Conservation (phyloP, 2,329 filamentous ascomycete genomes). For the Alternaria brassicicola region DNA sequence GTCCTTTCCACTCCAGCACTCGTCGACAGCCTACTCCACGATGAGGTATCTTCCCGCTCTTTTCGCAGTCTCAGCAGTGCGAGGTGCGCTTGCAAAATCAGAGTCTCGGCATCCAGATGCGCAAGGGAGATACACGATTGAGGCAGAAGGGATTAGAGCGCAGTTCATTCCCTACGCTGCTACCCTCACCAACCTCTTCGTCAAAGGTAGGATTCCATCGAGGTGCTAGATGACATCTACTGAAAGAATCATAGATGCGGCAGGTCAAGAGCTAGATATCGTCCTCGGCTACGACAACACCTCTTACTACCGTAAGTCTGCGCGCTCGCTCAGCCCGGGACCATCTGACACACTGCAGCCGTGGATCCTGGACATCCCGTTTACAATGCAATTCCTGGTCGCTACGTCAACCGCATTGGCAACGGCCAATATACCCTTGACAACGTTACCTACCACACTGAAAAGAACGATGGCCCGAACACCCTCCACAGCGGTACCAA, state of each 20-base stretch:
- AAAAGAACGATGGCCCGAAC: slow-evolving; percentile 43
- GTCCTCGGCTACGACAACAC: slow-evolving; percentile 45
- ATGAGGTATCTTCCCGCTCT: slow-evolving; percentile 33
- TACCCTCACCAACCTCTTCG: slow-evolving; percentile 44
- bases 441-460: slow-evolving; percentile 34
- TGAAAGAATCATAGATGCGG: slow-evolving; percentile 32
- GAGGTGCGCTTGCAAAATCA: slow-evolving; percentile 13
- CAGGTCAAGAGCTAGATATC: slow-evolving; percentile 39
- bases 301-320: slow-evolving; percentile 42
- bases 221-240: neutral
- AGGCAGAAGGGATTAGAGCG: slow-evolving; percentile 40
- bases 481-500: slow-evolving; percentile 44
- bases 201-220: slow-evolving; percentile 29
- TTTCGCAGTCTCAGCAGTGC: slow-evolving; percentile 26
- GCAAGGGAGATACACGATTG: slow-evolving; percentile 38
- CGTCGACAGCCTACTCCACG: neutral
- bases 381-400: slow-evolving; percentile 44
- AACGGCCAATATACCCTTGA: slow-evolving; percentile 40
- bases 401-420: slow-evolving; percentile 45
- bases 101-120: slow-evolving; percentile 30
- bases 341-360: slow-evolving; percentile 27
- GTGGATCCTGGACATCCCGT: slow-evolving; percentile 45
- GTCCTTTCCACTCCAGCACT: slow-evolving; percentile 4
- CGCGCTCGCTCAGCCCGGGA: neutral
- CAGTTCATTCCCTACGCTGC: slow-evolving; percentile 46